phyloP scores from a whole-genome alignment of 176 grass and related monocot species.

The Secale cereale region DNA sequence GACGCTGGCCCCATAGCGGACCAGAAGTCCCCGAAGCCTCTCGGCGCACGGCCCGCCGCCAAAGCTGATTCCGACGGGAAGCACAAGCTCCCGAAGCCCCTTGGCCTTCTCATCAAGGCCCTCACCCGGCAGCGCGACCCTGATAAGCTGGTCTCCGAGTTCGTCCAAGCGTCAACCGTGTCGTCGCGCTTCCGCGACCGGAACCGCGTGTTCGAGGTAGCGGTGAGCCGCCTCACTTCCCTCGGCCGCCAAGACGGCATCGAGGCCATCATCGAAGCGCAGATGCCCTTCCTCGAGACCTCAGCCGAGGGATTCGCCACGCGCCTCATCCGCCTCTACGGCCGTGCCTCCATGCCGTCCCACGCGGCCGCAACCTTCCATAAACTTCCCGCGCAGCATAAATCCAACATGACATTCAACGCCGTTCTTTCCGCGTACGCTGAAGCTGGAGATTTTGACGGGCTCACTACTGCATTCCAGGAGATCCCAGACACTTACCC shows the following conservation, averaged over 20 bases:
- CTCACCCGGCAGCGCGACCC: constrained; percentile 38
- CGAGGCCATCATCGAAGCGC: constrained; percentile 46
- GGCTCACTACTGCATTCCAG: constrained; percentile 27
- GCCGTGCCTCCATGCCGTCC: constrained; percentile 49
- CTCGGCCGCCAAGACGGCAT: constrained; percentile 34
- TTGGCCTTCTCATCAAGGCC: background rate
- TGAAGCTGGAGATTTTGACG: background rate
- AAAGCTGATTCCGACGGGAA: background rate
- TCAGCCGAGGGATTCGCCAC: constrained; percentile 32
- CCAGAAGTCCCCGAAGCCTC: background rate
- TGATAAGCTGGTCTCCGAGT: constrained; percentile 51
- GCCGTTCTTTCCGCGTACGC: constrained; percentile 33
- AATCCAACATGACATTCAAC: constrained; percentile 36
- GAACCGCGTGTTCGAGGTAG: constrained; percentile 41
- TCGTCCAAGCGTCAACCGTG: constrained; percentile 32
- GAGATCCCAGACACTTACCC: constrained; percentile 39
- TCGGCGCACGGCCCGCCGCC: background rate
- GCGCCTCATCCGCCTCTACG: constrained; percentile 57
- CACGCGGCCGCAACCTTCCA: constrained; percentile 37
- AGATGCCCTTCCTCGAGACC: constrained; percentile 50
- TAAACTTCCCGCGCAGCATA: constrained; percentile 30
- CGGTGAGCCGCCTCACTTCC: constrained; percentile 41
- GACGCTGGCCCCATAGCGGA: background rate
- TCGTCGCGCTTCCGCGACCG: constrained; percentile 34
- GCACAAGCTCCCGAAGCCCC: background rate